These are phyloP conservation scores for Astraeus odoratus DNA, from an alignment of 768 basidiomycete genomes.

Conservation along the genomic window DNA sequence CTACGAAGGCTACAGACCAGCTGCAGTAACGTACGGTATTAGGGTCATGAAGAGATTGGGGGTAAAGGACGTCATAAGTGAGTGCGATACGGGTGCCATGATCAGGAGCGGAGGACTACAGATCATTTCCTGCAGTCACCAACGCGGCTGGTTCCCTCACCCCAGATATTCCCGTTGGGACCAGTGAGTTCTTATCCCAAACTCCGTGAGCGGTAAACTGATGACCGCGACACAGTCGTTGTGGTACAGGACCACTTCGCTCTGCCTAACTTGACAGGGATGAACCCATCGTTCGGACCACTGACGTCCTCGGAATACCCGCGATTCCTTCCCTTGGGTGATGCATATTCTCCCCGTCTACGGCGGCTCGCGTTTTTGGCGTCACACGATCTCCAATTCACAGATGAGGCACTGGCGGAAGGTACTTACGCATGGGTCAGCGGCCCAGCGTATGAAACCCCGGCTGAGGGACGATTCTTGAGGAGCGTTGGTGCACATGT, in stretches of 20 bases:
- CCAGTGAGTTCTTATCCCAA: slow-evolving; percentile 46
- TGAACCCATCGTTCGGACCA: slow-evolving; percentile 78
- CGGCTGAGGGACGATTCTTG: slow-evolving; percentile 78
- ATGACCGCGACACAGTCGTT: slow-evolving; percentile 48
- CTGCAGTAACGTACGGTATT: slow-evolving; percentile 71
- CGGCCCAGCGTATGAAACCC: slow-evolving; percentile 87
- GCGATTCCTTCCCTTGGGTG: slow-evolving; percentile 79
- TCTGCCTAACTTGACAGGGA: slow-evolving; percentile 66
- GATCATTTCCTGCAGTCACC: slow-evolving; percentile 49
- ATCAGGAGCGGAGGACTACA: neutral
- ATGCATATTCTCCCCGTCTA: slow-evolving; percentile 70
- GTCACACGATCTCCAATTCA: slow-evolving; percentile 52
- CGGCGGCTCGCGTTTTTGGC: slow-evolving; percentile 71
- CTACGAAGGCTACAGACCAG: slow-evolving; percentile 75
- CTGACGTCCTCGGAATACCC: slow-evolving; percentile 48
- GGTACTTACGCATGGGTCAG: slow-evolving; percentile 88
- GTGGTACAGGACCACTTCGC: slow-evolving; percentile 82
- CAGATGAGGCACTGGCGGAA: slow-evolving; percentile 55
- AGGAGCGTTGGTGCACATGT: slow-evolving; percentile 73
- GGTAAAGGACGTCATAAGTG: slow-evolving; percentile 68
- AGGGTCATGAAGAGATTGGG: slow-evolving; percentile 75
- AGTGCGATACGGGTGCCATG: slow-evolving; percentile 18
- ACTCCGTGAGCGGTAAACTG: neutral
- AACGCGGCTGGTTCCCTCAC: slow-evolving; percentile 86
- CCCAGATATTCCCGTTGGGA: slow-evolving; percentile 66